A percentile compares a stretch with the other conserved stretches of the same genome.
Conservation (phyloP, 2,329 filamentous ascomycete genomes). For the Ophiostoma fasciatum region DNA sequence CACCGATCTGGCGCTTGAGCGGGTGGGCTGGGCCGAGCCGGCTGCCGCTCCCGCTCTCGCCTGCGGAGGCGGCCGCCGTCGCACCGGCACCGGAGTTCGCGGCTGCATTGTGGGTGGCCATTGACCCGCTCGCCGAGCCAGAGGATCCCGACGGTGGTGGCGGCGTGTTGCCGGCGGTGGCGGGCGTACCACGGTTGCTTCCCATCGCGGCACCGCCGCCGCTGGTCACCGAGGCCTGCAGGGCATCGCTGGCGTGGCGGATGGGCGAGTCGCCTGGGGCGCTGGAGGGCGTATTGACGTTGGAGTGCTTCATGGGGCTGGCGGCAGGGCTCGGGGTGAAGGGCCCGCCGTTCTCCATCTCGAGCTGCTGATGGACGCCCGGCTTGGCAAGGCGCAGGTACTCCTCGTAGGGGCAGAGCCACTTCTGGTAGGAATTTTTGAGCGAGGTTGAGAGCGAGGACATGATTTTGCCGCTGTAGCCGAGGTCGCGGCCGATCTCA, state of each 20-base stretch:
- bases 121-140: slow-evolving; percentile 50
- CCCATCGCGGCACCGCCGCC: slow-evolving; percentile 28
- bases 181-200: slow-evolving; percentile 29
- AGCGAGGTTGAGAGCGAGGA: slow-evolving; percentile 93
- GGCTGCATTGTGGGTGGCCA: too few species aligned
- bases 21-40: slow-evolving; percentile 41
- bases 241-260: slow-evolving; percentile 35
- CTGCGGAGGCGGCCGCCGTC: too few species aligned
- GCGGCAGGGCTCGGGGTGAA: slow-evolving; percentile 60
- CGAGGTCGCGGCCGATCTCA: slow-evolving; percentile 88
- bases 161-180: slow-evolving; percentile 25
- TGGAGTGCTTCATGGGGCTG: slow-evolving; percentile 55
- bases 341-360: slow-evolving; percentile 83
- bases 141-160: too few species aligned
- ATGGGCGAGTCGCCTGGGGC: slow-evolving; percentile 53
- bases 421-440: slow-evolving; percentile 96
- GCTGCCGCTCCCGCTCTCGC: too few species aligned
- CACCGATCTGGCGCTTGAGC: slow-evolving; percentile 65
- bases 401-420: slow-evolving; percentile 93
- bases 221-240: slow-evolving; percentile 33
- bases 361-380: slow-evolving; percentile 88
- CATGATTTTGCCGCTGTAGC: slow-evolving; percentile 99
- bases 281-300: slow-evolving; percentile 42
- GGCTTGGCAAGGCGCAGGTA: slow-evolving; percentile 85
- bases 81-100: too few species aligned